These are phyloP conservation scores for Ascochyta fabae DNA, from an alignment of 2,329 filamentous ascomycete species.

Conservation along the genomic window DNA sequence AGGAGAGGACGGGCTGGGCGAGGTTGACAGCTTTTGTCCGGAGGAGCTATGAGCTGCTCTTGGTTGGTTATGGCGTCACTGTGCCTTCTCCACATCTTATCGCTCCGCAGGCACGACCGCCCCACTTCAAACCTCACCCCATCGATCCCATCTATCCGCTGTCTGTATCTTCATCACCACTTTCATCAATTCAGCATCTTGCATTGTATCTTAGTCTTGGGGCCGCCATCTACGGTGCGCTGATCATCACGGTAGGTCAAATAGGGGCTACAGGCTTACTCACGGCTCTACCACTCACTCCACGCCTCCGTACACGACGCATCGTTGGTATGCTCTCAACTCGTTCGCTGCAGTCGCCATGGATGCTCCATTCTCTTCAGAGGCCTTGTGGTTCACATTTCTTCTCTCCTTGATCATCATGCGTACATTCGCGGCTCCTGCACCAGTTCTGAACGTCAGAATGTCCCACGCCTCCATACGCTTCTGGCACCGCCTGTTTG, in stretches of 20 bases:
- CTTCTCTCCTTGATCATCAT: neutral
- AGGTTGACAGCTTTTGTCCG: constrained; percentile 12
- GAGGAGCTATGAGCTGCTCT: constrained; percentile 6
- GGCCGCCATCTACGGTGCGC: too few species aligned
- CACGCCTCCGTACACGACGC: neutral
- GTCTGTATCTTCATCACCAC: neutral
- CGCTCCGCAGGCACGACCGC: neutral
- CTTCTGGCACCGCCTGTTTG: neutral
- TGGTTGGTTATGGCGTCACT: constrained; percentile 13
- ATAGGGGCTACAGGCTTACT: too few species aligned
- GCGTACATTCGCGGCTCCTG: neutral
- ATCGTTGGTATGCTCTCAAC: neutral
- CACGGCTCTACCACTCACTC: too few species aligned
- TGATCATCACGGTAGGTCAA: too few species aligned
- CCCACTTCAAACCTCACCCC: neutral
- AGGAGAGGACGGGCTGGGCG: neutral
- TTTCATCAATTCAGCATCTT: neutral
- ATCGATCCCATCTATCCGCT: neutral
- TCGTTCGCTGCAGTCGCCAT: neutral
- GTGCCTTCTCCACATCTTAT: constrained; percentile 5
- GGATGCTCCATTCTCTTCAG: neutral
- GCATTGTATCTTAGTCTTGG: too few species aligned
- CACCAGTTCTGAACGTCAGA: neutral
- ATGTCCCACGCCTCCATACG: neutral
- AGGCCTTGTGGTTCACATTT: neutral